phyloP scores from a whole-genome alignment of 140 eudicot genomes.

The Cichorium intybus region DNA sequence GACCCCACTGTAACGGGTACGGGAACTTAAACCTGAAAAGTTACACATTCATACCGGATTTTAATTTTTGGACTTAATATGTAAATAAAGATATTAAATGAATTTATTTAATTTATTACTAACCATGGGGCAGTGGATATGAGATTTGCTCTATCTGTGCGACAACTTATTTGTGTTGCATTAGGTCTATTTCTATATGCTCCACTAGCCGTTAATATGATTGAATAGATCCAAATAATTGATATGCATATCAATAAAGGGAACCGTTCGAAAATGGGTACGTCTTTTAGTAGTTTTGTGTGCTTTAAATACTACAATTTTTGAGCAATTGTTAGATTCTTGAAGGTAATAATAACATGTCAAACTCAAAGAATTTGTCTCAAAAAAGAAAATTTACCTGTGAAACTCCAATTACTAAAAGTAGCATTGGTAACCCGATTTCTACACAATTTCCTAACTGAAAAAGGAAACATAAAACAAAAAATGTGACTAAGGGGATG shows the following conservation, averaged over 20 bases:
- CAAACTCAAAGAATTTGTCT: no score
- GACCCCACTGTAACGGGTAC: conserved; percentile 98
- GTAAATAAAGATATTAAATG: background rate
- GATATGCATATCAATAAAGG: conserved; percentile 70
- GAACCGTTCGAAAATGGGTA: conserved; percentile 92
- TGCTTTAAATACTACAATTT: conserved; percentile 85
- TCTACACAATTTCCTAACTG: conserved; percentile 96
- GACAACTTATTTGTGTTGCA: conserved; percentile 74
- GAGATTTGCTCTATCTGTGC: conserved; percentile 86
- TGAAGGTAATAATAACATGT: conserved; percentile 5
- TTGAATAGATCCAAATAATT: conserved; percentile 77
- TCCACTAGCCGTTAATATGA: conserved; percentile 86
- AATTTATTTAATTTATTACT: conserved; percentile 13
- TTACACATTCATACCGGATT: background rate
- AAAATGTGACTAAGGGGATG: no score
- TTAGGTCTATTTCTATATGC: conserved; percentile 69
- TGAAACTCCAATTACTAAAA: conserved; percentile 83
- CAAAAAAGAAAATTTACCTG: conserved; percentile 51
- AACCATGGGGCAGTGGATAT: conserved; percentile 98
- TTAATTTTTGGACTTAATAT: background rate
- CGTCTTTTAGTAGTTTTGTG: conserved; percentile 64
- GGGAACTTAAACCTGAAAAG: conserved; percentile 82
- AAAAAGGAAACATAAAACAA: conserved; percentile 11
- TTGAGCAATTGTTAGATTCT: conserved; percentile 17
- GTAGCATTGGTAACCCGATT: conserved; percentile 91